phyloP scores from a whole-genome alignment of 805 yeast genomes.

The Candida nitratophila region DNA sequence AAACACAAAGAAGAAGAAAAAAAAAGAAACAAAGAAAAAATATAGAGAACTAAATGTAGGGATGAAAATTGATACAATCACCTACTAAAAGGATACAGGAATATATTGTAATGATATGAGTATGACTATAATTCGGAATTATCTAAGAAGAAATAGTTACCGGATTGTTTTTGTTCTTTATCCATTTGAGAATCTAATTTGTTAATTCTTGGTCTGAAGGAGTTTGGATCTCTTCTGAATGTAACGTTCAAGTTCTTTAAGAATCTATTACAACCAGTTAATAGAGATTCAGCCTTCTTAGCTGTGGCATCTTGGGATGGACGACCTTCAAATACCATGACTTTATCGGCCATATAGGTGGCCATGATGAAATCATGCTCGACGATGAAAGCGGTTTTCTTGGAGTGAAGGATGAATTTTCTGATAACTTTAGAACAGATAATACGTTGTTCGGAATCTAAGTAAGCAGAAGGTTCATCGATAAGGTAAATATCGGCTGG shows the following conservation, averaged over 20 bases:
- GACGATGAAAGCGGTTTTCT: constrained; percentile 97
- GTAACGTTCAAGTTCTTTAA: constrained; percentile 96
- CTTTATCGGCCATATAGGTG: constrained; percentile 97
- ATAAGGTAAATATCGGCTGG: constrained; percentile 94
- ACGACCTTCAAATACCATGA: constrained; percentile 93
- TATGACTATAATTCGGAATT: constrained; percentile 31
- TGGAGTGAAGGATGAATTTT: constrained; percentile 91
- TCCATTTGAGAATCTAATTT: constrained; percentile 98
- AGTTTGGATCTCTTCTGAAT: constrained; percentile 97
- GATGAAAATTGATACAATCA: too few species aligned
- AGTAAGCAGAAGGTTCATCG: constrained; percentile 98
- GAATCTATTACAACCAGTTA: constrained; percentile 96
- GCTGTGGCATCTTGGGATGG: constrained; percentile 87
- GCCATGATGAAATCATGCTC: constrained; percentile 99
- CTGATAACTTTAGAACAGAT: constrained; percentile 97
- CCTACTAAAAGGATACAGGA: not conserved
- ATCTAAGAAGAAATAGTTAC: constrained; percentile 96
- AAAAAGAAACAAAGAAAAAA: not conserved
- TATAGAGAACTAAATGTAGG: too few species aligned
- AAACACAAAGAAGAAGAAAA: not conserved
- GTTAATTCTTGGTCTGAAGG: constrained; percentile 98
- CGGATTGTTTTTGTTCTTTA: constrained; percentile 87
- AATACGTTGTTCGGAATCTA: constrained; percentile 99
- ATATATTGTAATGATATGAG: not conserved
- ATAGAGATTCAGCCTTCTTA: constrained; percentile 81